These are phyloP conservation scores for Stachybotrys chartarum DNA, from an alignment of 2,329 filamentous ascomycete genomes.

Conservation along the genomic window DNA sequence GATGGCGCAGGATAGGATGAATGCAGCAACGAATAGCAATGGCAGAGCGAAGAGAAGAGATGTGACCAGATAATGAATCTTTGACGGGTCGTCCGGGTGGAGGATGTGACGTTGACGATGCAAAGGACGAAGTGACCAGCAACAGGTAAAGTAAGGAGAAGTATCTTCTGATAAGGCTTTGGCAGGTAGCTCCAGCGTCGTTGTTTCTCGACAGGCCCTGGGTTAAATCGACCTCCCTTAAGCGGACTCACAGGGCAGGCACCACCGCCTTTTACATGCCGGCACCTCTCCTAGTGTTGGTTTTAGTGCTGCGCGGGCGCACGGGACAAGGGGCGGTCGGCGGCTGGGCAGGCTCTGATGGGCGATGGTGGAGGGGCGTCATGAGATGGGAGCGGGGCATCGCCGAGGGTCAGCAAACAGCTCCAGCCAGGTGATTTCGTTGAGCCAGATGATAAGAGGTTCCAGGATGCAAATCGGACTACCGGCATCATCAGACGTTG, in stretches of 20 bases:
- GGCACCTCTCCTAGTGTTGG: not conserved
- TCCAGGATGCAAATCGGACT: too few relatives aligned
- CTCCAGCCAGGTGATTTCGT: too few relatives aligned
- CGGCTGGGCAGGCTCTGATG: not conserved
- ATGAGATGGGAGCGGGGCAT: not conserved
- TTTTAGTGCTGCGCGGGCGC: not conserved
- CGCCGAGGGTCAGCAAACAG: too few relatives aligned
- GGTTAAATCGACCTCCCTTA: not conserved
- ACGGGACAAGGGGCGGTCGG: not conserved
- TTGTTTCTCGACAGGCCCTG: not conserved
- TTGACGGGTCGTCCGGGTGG: too few relatives aligned
- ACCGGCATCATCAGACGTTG: too few relatives aligned
- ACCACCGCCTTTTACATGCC: not conserved
- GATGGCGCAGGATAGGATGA: slow-evolving; percentile 11
- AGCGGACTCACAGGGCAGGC: not conserved
- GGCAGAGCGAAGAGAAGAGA: not conserved
- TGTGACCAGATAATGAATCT: not conserved
- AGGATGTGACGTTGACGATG: not conserved
- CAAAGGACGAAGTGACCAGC: not conserved
- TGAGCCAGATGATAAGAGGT: too few relatives aligned
- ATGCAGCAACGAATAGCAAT: not conserved
- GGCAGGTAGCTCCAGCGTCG: too few relatives aligned
- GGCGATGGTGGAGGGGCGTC: not conserved
- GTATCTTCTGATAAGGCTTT: not conserved
- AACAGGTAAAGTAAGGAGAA: not conserved